Percentiles rank a stretch among this genome's conserved stretches.
phyloP scores from a whole-genome alignment of 2,329 filamentous ascomycete species.

The Hansfordia pulvinata region DNA sequence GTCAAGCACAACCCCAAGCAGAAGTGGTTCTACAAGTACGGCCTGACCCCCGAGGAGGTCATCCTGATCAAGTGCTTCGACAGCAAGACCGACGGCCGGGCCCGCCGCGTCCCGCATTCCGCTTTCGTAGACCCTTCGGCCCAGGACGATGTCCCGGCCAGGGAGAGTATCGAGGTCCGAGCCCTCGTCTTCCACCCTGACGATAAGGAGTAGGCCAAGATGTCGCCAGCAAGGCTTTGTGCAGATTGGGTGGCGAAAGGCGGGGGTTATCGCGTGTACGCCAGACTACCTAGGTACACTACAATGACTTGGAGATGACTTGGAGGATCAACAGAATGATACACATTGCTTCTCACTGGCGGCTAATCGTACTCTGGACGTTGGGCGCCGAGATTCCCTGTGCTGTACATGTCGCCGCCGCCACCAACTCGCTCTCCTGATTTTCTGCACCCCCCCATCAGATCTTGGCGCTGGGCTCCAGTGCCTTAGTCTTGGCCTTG shows the following conservation, averaged over 20 bases:
- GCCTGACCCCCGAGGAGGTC: slow-evolving; percentile 37
- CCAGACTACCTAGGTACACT: too few species aligned
- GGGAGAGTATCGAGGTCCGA: slow-evolving; percentile 48
- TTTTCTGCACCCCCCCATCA: slow-evolving; percentile 4
- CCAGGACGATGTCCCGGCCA: slow-evolving; percentile 23
- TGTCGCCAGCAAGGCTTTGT: too few species aligned
- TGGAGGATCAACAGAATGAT: too few species aligned
- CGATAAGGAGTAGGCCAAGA: slow-evolving; percentile 14
- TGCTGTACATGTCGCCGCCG: too few species aligned
- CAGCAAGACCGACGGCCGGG: slow-evolving; percentile 37
- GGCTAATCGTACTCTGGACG: too few species aligned
- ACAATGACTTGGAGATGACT: too few species aligned
- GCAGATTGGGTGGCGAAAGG: too few species aligned
- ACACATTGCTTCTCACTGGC: too few species aligned
- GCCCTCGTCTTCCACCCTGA: slow-evolving; percentile 36
- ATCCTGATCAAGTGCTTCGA: slow-evolving; percentile 50
- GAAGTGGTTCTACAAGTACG: slow-evolving; percentile 38
- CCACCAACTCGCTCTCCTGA: too few species aligned
- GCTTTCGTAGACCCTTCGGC: slow-evolving; percentile 35
- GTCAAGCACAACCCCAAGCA: slow-evolving; percentile 27
- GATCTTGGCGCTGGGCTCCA: slow-evolving; percentile 15
- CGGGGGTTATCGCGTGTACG: too few species aligned
- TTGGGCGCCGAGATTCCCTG: too few species aligned
- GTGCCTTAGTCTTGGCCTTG: slow-evolving; percentile 37
- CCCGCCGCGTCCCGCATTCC: slow-evolving; percentile 38